phyloP scores from a whole-genome alignment of 176 grass and related monocot genomes.

The Poa annua region DNA sequence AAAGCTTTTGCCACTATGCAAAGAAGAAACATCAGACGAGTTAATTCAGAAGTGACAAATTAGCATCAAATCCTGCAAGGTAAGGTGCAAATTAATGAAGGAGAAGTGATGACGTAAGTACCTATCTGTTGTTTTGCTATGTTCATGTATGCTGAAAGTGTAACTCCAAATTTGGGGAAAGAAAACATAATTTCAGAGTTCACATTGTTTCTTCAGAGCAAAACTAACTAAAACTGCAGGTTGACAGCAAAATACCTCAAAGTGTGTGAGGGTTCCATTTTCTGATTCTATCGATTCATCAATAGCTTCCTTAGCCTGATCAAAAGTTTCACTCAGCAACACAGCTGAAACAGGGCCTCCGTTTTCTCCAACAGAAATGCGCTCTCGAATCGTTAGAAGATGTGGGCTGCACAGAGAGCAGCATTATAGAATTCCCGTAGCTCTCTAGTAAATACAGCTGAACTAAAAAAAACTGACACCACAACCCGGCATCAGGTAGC shows the following conservation, averaged over 20 bases:
- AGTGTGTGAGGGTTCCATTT: constrained; percentile 82
- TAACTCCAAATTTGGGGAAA: background rate
- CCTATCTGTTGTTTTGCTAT: background rate
- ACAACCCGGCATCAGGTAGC: background rate
- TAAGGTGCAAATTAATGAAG: background rate
- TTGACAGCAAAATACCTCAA: constrained; percentile 63
- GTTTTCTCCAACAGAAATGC: constrained; percentile 76
- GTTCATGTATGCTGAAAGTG: background rate
- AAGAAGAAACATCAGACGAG: background rate
- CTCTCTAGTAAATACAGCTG: background rate
- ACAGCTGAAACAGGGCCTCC: constrained; percentile 66
- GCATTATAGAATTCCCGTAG: background rate
- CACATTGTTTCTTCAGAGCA: background rate
- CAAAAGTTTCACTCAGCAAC: constrained; percentile 58
- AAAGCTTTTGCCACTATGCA: background rate
- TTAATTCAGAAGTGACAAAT: background rate
- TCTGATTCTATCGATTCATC: constrained; percentile 76
- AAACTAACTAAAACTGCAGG: background rate
- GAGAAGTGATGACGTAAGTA: background rate
- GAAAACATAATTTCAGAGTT: background rate
- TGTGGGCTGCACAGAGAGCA: constrained; percentile 65
- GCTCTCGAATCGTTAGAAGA: constrained; percentile 78
- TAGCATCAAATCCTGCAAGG: background rate
- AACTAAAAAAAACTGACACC: background rate
- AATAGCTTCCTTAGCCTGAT: constrained; percentile 60